phyloP scores from a whole-genome alignment of 345 rosid species.

The Turritis glabra region DNA sequence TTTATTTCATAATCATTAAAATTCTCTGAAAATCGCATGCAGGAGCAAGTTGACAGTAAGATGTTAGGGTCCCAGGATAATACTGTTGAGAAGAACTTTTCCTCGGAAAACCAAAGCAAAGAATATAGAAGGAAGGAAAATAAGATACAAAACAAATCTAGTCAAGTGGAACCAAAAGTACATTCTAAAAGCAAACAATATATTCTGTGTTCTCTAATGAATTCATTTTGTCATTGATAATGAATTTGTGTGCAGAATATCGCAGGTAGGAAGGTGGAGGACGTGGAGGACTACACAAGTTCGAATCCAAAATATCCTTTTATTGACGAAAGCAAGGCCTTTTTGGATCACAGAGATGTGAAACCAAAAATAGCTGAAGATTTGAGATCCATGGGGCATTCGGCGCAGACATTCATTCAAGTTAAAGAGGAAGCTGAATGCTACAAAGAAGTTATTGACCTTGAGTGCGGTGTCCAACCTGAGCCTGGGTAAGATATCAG shows the following conservation, averaged over 20 bases:
- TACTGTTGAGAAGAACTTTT: slow-evolving; percentile 27
- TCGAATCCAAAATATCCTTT: slow-evolving; percentile 33
- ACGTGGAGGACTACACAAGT: slow-evolving; percentile 32
- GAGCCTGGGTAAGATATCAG: slow-evolving; percentile 55
- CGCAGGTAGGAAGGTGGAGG: slow-evolving; percentile 44
- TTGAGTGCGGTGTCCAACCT: slow-evolving; percentile 48
- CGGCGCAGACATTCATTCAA: slow-evolving; percentile 44
- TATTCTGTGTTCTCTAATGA: slow-evolving; percentile 10
- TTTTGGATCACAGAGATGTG: slow-evolving; percentile 37
- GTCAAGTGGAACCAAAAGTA: slow-evolving; percentile 37
- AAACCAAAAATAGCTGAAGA: slow-evolving; percentile 42
- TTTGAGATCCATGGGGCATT: slow-evolving; percentile 28
- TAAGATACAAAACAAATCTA: slow-evolving; percentile 41
- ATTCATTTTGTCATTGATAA: slow-evolving; percentile 27
- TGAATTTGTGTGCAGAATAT: slow-evolving; percentile 52
- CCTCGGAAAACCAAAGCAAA: slow-evolving; percentile 28
- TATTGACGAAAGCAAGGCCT: slow-evolving; percentile 32
- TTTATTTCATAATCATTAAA: slow-evolving; percentile 9
- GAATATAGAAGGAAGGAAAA: slow-evolving; percentile 27
- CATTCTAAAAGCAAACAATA: slow-evolving; percentile 6
- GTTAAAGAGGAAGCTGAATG: slow-evolving; percentile 40
- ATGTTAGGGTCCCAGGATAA: slow-evolving; percentile 20
- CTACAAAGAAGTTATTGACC: slow-evolving; percentile 51
- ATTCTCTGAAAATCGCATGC: slow-evolving; percentile 18
- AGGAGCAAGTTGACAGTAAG: slow-evolving; percentile 37